phyloP scores from a whole-genome alignment of 805 yeast genomes.

The Saturnispora zaruensis region DNA sequence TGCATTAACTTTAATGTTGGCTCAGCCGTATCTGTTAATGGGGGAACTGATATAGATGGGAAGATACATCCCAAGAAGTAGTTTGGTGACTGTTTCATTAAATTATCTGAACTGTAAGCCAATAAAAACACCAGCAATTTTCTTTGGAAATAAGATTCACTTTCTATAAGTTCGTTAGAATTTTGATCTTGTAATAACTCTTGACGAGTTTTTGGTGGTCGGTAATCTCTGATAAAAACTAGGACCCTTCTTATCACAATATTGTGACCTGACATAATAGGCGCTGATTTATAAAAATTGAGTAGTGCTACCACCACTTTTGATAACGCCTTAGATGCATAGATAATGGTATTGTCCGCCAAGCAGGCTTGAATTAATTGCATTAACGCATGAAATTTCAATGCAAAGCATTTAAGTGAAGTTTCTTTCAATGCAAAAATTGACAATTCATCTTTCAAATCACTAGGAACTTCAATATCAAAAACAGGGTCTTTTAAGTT shows the following conservation, averaged over 20 bases:
- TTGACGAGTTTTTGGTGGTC: constrained; percentile 36
- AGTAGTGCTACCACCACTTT: constrained; percentile 56
- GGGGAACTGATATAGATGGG: background rate
- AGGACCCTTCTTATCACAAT: constrained; percentile 54
- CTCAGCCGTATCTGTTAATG: background rate
- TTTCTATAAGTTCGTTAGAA: constrained; percentile 34
- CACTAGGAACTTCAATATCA: background rate
- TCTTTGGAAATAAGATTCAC: constrained; percentile 57
- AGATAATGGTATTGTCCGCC: constrained; percentile 53
- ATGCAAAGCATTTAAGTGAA: constrained; percentile 31
- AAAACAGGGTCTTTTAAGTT: constrained; percentile 22
- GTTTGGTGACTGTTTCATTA: background rate
- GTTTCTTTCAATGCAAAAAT: constrained; percentile 2
- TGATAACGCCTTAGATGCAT: constrained; percentile 73
- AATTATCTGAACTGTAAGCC: background rate
- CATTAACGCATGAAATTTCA: constrained; percentile 56
- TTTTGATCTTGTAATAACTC: constrained; percentile 27
- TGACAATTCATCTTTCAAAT: background rate
- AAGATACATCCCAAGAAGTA: background rate
- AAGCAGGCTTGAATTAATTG: constrained; percentile 57
- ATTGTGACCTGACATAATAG: constrained; percentile 22
- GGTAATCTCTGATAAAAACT: constrained; percentile 51
- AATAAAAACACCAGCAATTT: constrained; percentile 51
- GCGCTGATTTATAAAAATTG: constrained; percentile 40
- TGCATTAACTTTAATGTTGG: constrained; percentile 1